These are phyloP conservation scores for Chaetomium sp. DNA, from an alignment of 2,329 filamentous ascomycete genomes.

Conservation along the genomic window DNA sequence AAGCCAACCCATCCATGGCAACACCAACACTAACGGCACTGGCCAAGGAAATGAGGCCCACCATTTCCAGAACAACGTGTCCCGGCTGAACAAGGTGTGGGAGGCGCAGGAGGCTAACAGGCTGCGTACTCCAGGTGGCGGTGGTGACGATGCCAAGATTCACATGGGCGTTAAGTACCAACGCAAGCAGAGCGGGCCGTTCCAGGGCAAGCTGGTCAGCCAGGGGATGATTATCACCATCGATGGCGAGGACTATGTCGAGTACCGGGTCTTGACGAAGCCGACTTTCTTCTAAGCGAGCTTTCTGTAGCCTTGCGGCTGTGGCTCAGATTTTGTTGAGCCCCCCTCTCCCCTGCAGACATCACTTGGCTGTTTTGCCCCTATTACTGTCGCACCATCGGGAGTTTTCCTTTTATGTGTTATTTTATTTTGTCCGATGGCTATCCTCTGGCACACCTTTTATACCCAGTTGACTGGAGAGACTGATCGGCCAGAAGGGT, in stretches of 20 bases:
- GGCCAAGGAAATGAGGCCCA: background rate
- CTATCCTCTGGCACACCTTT: no score
- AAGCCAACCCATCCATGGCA: constrained; percentile 11
- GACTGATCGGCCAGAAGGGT: no score
- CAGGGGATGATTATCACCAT: constrained; percentile 57
- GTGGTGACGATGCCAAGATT: constrained; percentile 48
- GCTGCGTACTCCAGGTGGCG: constrained; percentile 28
- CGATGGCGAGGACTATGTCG: constrained; percentile 61
- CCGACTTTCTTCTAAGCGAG: constrained; percentile 48
- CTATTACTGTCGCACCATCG: no score
- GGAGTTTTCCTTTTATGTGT: no score
- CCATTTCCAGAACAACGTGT: constrained; percentile 37
- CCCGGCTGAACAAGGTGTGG: constrained; percentile 51
- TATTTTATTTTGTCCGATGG: no score
- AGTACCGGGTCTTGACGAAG: constrained; percentile 59
- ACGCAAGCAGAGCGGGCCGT: constrained; percentile 53
- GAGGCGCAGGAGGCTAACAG: constrained; percentile 45
- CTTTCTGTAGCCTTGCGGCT: no score
- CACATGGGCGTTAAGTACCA: constrained; percentile 57
- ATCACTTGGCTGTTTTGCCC: background rate
- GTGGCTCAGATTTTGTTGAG: background rate
- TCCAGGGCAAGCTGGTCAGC: constrained; percentile 57
- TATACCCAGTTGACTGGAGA: no score
- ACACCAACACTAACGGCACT: background rate
- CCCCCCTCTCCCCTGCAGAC: background rate